Conservation (phyloP, 2,329 filamentous ascomycete species). For the Venturia asperata region DNA sequence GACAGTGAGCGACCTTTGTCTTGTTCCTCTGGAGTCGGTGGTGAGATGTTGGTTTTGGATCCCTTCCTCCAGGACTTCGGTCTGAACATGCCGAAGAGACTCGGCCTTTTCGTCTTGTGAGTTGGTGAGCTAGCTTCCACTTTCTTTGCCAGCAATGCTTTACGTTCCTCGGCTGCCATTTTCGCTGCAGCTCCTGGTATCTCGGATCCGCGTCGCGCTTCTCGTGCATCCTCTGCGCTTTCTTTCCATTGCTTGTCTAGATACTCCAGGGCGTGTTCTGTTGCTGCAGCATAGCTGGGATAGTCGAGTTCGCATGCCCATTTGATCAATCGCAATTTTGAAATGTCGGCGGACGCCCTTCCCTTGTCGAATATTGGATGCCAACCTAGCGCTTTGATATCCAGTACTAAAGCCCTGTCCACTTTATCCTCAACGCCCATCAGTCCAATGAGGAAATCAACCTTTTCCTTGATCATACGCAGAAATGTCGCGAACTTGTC, state of each 20-base stretch:
- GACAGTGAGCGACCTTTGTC: slow-evolving; percentile 16
- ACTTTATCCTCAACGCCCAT: slow-evolving; percentile 39
- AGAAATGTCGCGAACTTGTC: slow-evolving; percentile 38
- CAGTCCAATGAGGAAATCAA: slow-evolving; percentile 39
- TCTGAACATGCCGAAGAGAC: slow-evolving; percentile 11
- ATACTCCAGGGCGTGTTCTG: slow-evolving; percentile 38
- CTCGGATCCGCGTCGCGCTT: slow-evolving; percentile 1
- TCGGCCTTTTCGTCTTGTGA: not conserved
- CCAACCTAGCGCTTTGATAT: slow-evolving; percentile 43
- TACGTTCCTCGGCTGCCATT: slow-evolving; percentile 3
- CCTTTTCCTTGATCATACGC: slow-evolving; percentile 35
- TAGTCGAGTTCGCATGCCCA: slow-evolving; percentile 38
- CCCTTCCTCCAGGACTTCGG: slow-evolving; percentile 15
- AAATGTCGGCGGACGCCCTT: slow-evolving; percentile 31
- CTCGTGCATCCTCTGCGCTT: slow-evolving; percentile 17
- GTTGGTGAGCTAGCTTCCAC: not conserved
- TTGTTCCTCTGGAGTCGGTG: not conserved
- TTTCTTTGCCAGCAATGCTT: not conserved
- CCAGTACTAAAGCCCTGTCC: slow-evolving; percentile 38
- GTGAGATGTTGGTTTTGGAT: slow-evolving; percentile 8
- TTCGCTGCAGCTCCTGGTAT: slow-evolving; percentile 15
- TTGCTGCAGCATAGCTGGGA: slow-evolving; percentile 38
- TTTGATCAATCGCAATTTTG: slow-evolving; percentile 39
- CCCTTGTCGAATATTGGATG: slow-evolving; percentile 33
- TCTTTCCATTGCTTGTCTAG: slow-evolving; percentile 27